Evolutionary conservation across 1,284 basidiomycete genomes (phyloP).

Genomic region (Ceratobasidium sp.): DNA sequence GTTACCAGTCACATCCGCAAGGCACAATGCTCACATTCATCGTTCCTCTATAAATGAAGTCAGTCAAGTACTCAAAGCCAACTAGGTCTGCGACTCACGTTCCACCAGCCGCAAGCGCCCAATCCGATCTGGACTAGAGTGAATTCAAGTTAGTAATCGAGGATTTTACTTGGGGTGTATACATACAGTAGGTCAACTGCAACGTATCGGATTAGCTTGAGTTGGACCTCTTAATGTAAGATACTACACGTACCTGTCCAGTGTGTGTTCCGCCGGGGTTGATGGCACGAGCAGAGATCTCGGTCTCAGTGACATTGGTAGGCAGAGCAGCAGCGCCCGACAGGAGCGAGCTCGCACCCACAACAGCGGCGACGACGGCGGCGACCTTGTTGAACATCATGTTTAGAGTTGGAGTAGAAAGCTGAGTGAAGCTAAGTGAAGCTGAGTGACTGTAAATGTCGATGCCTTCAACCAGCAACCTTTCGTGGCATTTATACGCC

Average conservation of each 20-base stretch:
- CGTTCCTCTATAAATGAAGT: not conserved
- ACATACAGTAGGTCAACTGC: conserved; percentile 33
- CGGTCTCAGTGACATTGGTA: conserved; percentile 17
- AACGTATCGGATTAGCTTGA: not conserved
- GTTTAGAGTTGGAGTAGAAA: no score
- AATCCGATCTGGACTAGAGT: conserved; percentile 19
- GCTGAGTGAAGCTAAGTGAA: no score
- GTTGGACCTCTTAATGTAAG: not conserved
- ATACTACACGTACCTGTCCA: conserved; percentile 16
- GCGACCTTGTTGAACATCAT: conserved; percentile 33
- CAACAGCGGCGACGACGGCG: no score
- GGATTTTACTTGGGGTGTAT: not conserved
- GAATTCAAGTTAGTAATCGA: not conserved
- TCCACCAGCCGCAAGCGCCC: conserved; percentile 18
- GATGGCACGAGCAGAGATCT: conserved; percentile 7
- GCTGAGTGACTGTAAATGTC: no score
- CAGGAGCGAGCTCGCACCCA: conserved; percentile 19
- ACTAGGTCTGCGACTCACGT: conserved; percentile 19
- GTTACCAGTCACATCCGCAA: not conserved
- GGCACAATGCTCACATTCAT: not conserved
- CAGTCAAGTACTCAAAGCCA: not conserved
- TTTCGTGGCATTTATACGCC: no score
- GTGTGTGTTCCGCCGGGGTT: conserved; percentile 29
- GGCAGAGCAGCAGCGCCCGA: conserved; percentile 23
- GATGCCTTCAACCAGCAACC: no score